Evolutionary conservation across 2,329 filamentous ascomycete species (phyloP).

Genomic region (Gnomoniopsis smithogilvyi): DNA sequence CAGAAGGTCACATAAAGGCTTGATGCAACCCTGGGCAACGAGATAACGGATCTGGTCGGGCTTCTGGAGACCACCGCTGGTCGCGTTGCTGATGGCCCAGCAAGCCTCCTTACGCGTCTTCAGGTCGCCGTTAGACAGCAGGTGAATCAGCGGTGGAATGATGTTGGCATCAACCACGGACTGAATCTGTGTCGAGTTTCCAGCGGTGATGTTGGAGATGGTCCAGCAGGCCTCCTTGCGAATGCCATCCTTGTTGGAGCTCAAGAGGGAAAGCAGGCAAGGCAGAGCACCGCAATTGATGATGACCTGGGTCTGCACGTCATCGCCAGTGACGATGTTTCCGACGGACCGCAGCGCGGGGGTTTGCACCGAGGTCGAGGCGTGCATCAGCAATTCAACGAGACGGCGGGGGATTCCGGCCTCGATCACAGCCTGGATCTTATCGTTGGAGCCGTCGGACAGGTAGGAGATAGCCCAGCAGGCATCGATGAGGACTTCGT

Average conservation of each 20-base stretch:
- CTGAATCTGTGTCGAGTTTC: slow-evolving; percentile 97
- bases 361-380: slow-evolving; percentile 96
- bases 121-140: slow-evolving; percentile 93
- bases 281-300: slow-evolving; percentile 96
- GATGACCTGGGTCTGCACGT: slow-evolving; percentile 98
- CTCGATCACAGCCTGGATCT: slow-evolving; percentile 98
- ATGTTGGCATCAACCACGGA: slow-evolving; percentile 95
- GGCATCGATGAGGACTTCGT: slow-evolving; percentile 96
- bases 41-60: slow-evolving; percentile 97
- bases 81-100: slow-evolving; percentile 99
- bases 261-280: slow-evolving; percentile 87
- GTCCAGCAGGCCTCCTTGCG: slow-evolving; percentile 99
- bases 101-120: slow-evolving; percentile 99
- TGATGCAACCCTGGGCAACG: slow-evolving; percentile 91
- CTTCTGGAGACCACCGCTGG: slow-evolving; percentile 95
- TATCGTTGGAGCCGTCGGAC: slow-evolving; percentile 96
- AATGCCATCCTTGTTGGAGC: slow-evolving; percentile 97
- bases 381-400: slow-evolving; percentile 96
- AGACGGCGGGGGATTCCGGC: slow-evolving; percentile 94
- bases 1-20: slow-evolving; percentile 91
- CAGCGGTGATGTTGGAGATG: slow-evolving; percentile 97
- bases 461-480: slow-evolving; percentile 99
- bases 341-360: slow-evolving; percentile 95
- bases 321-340: slow-evolving; percentile 98
- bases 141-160: slow-evolving; percentile 91